These are phyloP conservation scores for Geoglossum glabrum DNA, from an alignment of 495 filamentous ascomycete genomes.

Conservation along the genomic window DNA sequence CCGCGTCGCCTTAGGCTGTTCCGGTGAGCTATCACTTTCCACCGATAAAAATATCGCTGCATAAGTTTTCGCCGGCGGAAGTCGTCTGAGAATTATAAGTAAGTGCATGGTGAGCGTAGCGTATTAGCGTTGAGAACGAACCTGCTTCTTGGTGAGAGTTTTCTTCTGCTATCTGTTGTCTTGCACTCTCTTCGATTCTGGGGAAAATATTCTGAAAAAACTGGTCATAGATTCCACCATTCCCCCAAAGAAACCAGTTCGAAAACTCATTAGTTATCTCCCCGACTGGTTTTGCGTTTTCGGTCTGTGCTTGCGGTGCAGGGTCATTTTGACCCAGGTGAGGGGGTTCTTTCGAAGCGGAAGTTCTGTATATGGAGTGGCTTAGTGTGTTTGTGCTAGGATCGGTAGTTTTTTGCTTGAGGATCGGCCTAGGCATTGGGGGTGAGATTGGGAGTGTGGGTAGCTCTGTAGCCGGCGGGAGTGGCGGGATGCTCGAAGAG, in stretches of 20 bases:
- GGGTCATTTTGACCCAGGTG: not conserved
- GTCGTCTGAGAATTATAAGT: not conserved
- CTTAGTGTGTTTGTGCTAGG: not conserved
- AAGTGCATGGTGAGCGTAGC: not conserved
- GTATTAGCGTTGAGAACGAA: not conserved
- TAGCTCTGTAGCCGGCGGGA: not conserved
- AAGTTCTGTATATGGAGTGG: not conserved
- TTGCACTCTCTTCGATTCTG: not conserved
- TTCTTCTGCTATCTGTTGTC: not conserved
- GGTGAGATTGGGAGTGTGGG: not conserved
- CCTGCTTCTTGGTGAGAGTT: not conserved
- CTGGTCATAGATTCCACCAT: slow-evolving; percentile 1
- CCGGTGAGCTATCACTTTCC: not conserved
- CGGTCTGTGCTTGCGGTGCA: not conserved
- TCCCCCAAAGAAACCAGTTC: not conserved
- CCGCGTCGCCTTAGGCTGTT: not conserved
- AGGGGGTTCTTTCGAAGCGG: not conserved
- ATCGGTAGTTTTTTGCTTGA: not conserved
- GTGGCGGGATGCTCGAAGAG: not conserved
- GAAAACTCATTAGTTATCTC: not conserved
- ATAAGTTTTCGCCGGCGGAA: slow-evolving; percentile 3
- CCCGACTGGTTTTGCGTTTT: not conserved
- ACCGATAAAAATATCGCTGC: slow-evolving; percentile 6
- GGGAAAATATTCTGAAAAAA: not conserved
- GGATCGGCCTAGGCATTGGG: not conserved